Base-by-base conservation (phyloP, 306 rosid genomes). In the Glycyrrhiza uralensis region DNA sequence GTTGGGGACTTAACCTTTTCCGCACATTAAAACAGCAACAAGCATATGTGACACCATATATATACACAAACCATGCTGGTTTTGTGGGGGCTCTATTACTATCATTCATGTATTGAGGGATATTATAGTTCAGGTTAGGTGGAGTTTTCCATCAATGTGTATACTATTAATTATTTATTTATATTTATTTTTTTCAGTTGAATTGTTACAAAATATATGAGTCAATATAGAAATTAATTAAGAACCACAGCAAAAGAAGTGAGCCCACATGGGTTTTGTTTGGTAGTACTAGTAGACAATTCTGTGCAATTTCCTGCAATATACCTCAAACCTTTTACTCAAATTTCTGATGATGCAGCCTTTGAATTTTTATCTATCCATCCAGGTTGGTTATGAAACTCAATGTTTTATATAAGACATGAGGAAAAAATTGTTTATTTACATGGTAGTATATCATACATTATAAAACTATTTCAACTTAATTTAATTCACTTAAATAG, bases 191-290 rank as follows among this genome's bases (percentile, higher is more conserved):
- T 38, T 18, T 24, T 26, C 13, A 7, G 6, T 57, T 76, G 57
- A 30, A 32, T 44, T 76, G 59, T 20, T 74, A 41, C 41, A 50
- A 3, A 39, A 10, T 17, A 14, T 28, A 61, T 22, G 56, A 61
- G 72, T 75, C 65, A 71, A 20, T 23, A 18, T 32, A 56, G 65
- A 66, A 17, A 46, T 41, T 64, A 17, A 46, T 41, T 64, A 71
- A 64, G 67, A 57, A 15, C 5, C 60, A 32, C 19, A 7, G 28
- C 15, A 63, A 49, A 67, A 7, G 58, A 3, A 57, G 57, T 22
- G 50, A 56, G 42, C 57, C 76, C 75, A 39, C 84, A 57, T 79
- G 64, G 36, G 28, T 46, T 79, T 63, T 58, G 75, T 79, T 62
- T 75, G 77, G 50, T 58, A 45, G 63, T 45, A 47, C 24, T 60